phyloP scores from a whole-genome alignment of 2,329 filamentous ascomycete species.

The Byssothecium circinans region DNA sequence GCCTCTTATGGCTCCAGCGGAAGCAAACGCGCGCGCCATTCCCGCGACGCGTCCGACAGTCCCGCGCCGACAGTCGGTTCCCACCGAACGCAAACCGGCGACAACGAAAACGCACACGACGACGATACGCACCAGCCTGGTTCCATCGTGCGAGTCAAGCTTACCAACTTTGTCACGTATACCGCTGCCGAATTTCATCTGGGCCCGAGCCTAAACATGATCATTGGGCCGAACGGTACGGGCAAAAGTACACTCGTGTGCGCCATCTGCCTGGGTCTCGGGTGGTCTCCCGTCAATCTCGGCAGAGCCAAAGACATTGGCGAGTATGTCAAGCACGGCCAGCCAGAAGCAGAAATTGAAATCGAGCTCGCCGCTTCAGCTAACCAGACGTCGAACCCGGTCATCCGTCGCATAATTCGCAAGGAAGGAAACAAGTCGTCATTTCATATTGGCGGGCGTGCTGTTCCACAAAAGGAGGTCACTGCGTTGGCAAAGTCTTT shows the following conservation, averaged over 20 bases:
- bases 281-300: slow-evolving; percentile 76
- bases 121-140: slow-evolving; percentile 61
- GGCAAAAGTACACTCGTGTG: slow-evolving; percentile 97
- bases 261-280: slow-evolving; percentile 90
- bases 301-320: slow-evolving; percentile 82
- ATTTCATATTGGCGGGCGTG: slow-evolving; percentile 75
- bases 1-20: slow-evolving; percentile 21
- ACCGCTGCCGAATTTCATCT: slow-evolving; percentile 87
- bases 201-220: slow-evolving; percentile 94
- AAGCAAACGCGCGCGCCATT: slow-evolving; percentile 38
- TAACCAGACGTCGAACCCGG: slow-evolving; percentile 64
- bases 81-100: background rate
- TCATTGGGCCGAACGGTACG: slow-evolving; percentile 97
- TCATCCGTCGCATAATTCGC: slow-evolving; percentile 76
- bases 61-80: slow-evolving; percentile 9
- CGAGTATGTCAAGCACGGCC: slow-evolving; percentile 92
- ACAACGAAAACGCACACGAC: slow-evolving; percentile 8
- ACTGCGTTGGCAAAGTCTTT: slow-evolving; percentile 68
- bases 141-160: slow-evolving; percentile 82
- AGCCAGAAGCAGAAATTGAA: slow-evolving; percentile 76
- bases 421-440: slow-evolving; percentile 78
- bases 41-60: slow-evolving; percentile 32
- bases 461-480: slow-evolving; percentile 63
- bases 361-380: slow-evolving; percentile 76
- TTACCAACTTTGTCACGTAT: slow-evolving; percentile 94